Conservation (phyloP, 257 asterid genomes). For the Solanum dulcamara region DNA sequence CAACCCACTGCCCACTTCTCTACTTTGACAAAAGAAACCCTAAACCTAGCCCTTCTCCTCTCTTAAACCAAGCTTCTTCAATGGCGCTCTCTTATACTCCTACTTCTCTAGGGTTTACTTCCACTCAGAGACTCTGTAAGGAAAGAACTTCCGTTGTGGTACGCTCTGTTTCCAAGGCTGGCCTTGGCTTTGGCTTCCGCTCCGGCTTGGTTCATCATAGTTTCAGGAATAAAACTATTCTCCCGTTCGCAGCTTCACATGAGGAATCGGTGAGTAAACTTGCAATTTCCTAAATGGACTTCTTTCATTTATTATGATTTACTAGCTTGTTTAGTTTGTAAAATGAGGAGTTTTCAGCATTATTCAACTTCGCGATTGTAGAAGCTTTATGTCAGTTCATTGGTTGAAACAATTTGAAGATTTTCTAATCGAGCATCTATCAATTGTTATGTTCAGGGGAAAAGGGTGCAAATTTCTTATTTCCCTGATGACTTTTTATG, state of each 20-base stretch:
- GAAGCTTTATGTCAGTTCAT: background rate
- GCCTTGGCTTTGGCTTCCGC: slow-evolving; percentile 8
- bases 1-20: background rate
- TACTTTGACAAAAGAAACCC: background rate
- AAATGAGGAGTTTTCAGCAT: background rate
- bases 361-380: background rate
- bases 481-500: background rate
- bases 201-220: slow-evolving; percentile 3
- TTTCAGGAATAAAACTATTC: slow-evolving; percentile 29
- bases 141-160: slow-evolving; percentile 1
- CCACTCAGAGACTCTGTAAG: slow-evolving; percentile 1
- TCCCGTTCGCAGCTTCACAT: slow-evolving; percentile 55
- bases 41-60: background rate
- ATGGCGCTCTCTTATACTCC: background rate
- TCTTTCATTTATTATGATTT: background rate
- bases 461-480: background rate
- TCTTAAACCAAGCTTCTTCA: background rate
- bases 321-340: background rate
- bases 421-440: background rate
- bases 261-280: slow-evolving; percentile 58
- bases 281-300: background rate
- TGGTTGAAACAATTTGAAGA: background rate
- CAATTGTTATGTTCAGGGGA: background rate
- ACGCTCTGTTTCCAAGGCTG: slow-evolving; percentile 10
- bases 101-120: background rate